Conservation (phyloP, 495 filamentous ascomycete species). For the Aspergillus bridgeri region DNA sequence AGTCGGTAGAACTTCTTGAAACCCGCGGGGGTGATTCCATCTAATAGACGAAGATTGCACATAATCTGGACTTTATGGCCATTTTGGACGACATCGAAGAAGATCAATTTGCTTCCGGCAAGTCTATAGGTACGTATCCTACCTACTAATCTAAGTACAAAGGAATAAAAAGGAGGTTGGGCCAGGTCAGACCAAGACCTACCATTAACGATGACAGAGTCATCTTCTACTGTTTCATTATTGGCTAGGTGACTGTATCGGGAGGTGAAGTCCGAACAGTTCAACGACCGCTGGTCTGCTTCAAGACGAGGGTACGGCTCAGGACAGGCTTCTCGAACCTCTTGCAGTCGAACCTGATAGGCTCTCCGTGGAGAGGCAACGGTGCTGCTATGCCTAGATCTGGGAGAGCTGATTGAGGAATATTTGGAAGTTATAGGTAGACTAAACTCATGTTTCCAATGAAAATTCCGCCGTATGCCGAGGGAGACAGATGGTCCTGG, state of each 20-base stretch:
- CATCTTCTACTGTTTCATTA: constrained; percentile 45
- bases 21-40: constrained; percentile 35
- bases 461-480: constrained; percentile 4
- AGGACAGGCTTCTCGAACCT: constrained; percentile 41
- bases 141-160: constrained; percentile 58
- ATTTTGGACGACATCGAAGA: constrained; percentile 75
- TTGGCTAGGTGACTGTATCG: constrained; percentile 38
- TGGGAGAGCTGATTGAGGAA: background rate
- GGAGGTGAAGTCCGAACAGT: constrained; percentile 34
- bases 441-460: constrained; percentile 2
- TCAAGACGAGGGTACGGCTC: constrained; percentile 52
- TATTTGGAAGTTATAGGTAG: constrained; percentile 5
- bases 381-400: constrained; percentile 27
- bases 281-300: constrained; percentile 29
- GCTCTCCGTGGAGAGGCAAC: constrained; percentile 34
- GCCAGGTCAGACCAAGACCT: constrained; percentile 33
- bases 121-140: constrained; percentile 59
- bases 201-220: constrained; percentile 43
- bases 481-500: constrained; percentile 20
- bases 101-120: constrained; percentile 70
- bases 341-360: constrained; percentile 47
- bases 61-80: constrained; percentile 68
- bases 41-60: constrained; percentile 59
- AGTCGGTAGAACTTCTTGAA: constrained; percentile 60
- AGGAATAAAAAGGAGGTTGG: constrained; percentile 14